These are phyloP conservation scores for Pichia sp. DNA, from an alignment of 1,139 yeast genomes.

Conservation along the genomic window DNA sequence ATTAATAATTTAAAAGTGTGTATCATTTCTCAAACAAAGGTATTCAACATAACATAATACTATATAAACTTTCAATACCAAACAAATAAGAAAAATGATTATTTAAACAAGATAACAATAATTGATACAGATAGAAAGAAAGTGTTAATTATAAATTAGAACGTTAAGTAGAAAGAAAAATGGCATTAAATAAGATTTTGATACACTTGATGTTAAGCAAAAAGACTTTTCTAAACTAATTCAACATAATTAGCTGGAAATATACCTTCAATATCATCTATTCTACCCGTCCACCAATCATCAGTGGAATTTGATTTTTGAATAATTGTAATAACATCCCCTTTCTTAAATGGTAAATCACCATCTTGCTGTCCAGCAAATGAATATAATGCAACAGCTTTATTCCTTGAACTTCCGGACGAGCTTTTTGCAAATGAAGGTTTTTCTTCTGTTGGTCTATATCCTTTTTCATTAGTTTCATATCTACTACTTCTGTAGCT, in stretches of 20 bases:
- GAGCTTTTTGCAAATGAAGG: slow-evolving; percentile 37
- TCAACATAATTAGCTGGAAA: slow-evolving; percentile 98
- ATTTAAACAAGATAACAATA: background rate
- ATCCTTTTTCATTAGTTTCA: slow-evolving; percentile 10
- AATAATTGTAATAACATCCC: slow-evolving; percentile 85
- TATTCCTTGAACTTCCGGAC: slow-evolving; percentile 40
- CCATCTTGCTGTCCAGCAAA: slow-evolving; percentile 90
- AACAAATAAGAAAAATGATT: background rate
- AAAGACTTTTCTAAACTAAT: slow-evolving; percentile 41
- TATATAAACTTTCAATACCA: background rate
- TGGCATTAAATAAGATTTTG: background rate
- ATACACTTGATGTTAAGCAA: background rate
- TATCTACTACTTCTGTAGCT: background rate
- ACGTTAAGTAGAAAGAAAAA: background rate
- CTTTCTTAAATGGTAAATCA: slow-evolving; percentile 86
- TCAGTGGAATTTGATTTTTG: slow-evolving; percentile 82
- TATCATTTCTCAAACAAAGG: background rate
- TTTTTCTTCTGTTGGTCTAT: slow-evolving; percentile 44
- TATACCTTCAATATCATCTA: slow-evolving; percentile 78
- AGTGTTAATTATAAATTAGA: background rate
- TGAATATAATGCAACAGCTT: slow-evolving; percentile 84
- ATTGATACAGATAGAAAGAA: background rate
- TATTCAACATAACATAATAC: background rate
- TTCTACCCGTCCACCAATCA: slow-evolving; percentile 98
- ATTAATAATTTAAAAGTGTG: background rate